Evolutionary conservation across 129 eudicot genomes (phyloP).

Genomic region (Dittrichia graveolens): DNA sequence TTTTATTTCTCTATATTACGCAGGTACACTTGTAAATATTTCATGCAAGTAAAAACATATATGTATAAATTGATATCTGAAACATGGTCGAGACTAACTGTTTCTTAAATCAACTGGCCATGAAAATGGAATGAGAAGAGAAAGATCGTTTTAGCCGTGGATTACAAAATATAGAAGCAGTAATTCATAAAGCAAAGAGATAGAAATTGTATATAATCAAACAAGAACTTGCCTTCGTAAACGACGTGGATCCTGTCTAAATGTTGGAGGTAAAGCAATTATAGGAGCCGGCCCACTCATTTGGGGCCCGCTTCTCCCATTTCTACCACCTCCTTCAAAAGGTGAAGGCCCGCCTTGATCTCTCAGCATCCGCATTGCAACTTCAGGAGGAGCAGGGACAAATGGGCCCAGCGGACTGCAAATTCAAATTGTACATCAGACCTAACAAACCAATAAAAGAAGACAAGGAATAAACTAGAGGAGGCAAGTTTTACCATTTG

Average conservation of each 20-base stretch:
- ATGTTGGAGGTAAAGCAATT: conserved; percentile 75
- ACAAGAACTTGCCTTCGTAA: conserved; percentile 63
- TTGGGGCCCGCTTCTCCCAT: conserved; percentile 57
- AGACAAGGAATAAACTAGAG: not conserved
- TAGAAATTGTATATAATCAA: not conserved
- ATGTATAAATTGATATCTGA: not conserved
- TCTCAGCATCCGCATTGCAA: conserved; percentile 94
- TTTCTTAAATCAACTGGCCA: not conserved
- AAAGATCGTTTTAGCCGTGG: not conserved
- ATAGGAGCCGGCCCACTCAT: conserved; percentile 68
- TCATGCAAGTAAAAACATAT: not conserved
- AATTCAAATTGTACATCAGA: conserved; percentile 2
- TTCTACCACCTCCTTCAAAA: conserved; percentile 86
- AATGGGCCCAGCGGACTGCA: conserved; percentile 96
- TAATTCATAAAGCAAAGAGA: not conserved
- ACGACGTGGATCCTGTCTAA: conserved; percentile 94
- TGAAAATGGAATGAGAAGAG: not conserved
- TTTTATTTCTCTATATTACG: no score
- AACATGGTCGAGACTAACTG: not conserved
- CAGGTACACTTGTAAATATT: not conserved
- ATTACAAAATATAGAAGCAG: not conserved
- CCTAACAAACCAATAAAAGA: not conserved
- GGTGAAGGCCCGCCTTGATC: conserved; percentile 92
- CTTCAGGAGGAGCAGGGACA: conserved; percentile 99
- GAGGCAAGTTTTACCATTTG: not conserved